Evolutionary conservation across 139 green algal species (phyloP), one percentile per base, ranked within the genome.

Genomic region (Coelastrella sp.): DNA sequence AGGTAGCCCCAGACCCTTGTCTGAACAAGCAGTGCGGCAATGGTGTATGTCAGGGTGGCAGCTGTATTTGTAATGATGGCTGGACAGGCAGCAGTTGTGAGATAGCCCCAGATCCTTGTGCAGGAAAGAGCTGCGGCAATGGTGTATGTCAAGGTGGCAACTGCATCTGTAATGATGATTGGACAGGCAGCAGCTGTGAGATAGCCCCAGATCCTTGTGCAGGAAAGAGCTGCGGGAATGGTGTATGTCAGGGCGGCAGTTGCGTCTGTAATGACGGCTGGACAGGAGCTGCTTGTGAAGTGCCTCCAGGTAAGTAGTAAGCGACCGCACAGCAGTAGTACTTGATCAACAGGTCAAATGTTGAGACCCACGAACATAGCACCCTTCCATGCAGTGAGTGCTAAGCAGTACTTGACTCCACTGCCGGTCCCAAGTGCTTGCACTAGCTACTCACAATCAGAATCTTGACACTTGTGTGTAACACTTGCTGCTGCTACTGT

Each of bases 221-320:
- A 9, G 30, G 30, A 19, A 64, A 64, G 53, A 19, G 30, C 17
- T 64, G 53, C 30, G 53, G 6, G 27, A 41, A 41, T 69, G 62
- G 27, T 1, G 30, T 21, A 40, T 69, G 30, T 40, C 62, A 69
- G 1, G 25, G 27, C 3, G 30, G 62, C 1, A 4, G 2, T 13
- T 41, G 62, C 0, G 25, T 23, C 2, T 41, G 62, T 19, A 69
- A 40, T 4, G 30, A 40, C 8, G 30, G 62, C 27, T 64, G 62
- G 62, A 38, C 62, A 17, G 62, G 62, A 69, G 19, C 62, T 69
- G 62, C 62, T 41, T 69, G 62, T 69, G 30, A 69, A 40, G 8
- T 40, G 8, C 62, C 27, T 40, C 62, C 62, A 64, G 53, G 53
- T 64, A 21, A 32, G 53, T 13, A 57, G 45, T 57, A 57, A 13